Conservation (phyloP, 345 rosid species). For the Salix suchowensis region DNA sequence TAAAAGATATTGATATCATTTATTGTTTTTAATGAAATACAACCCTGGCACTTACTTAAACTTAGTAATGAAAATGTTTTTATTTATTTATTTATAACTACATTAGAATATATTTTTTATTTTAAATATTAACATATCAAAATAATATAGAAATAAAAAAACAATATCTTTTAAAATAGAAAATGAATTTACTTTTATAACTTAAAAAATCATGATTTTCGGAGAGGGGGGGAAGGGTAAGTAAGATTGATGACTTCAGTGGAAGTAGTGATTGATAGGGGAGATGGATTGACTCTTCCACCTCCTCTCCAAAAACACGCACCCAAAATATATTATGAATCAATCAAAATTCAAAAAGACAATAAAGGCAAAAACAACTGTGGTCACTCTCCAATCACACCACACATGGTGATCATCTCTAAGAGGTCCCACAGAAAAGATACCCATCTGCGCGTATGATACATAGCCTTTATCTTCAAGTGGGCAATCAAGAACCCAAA, state of each 20-base stretch:
- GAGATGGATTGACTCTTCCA: conserved; percentile 15
- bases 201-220: too few species aligned
- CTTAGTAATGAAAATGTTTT: too few species aligned
- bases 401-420: not conserved
- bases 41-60: too few species aligned
- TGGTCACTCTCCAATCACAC: conserved; percentile 13
- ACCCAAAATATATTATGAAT: not conserved
- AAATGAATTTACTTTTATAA: too few species aligned
- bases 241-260: not conserved
- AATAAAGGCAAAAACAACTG: not conserved
- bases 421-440: not conserved
- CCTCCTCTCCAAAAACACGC: not conserved
- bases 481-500: not conserved
- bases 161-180: too few species aligned
- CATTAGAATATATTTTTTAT: too few species aligned
- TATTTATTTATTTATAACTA: too few species aligned
- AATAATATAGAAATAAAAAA: too few species aligned
- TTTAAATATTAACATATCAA: too few species aligned
- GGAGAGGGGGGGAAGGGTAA: not conserved
- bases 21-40: too few species aligned
- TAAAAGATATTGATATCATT: too few species aligned
- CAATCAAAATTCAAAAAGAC: not conserved
- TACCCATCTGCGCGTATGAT: not conserved
- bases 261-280: conserved; percentile 1
- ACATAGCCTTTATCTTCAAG: not conserved